Conservation (phyloP, 2,329 filamentous ascomycete genomes). For the Pseudocercospora eumusae region DNA sequence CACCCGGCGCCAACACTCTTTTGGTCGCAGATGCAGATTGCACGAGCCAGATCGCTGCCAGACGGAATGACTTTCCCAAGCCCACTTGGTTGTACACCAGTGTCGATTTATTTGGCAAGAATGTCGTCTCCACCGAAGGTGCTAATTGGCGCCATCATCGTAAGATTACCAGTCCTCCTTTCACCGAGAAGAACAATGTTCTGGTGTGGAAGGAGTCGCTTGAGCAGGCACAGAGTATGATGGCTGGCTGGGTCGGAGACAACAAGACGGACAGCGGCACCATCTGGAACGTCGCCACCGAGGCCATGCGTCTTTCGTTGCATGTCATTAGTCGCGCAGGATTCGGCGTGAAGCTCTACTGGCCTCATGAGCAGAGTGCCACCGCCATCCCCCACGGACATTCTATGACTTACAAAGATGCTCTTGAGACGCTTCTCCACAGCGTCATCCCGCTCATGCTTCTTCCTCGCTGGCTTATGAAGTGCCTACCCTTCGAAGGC, state of each 20-base stretch:
- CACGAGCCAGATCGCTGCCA: constrained; percentile 64
- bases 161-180: constrained; percentile 69
- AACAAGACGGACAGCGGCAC: constrained; percentile 48
- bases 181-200: constrained; percentile 74
- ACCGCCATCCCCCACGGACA: constrained; percentile 51
- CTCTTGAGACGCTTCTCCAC: constrained; percentile 63
- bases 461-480: constrained; percentile 59
- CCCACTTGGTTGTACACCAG: constrained; percentile 60
- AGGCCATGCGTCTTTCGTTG: constrained; percentile 65
- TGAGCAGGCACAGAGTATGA: constrained; percentile 63
- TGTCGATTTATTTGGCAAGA: constrained; percentile 68
- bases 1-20: constrained; percentile 56
- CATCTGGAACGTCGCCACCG: constrained; percentile 59
- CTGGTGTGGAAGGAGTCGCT: constrained; percentile 66
- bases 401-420: constrained; percentile 65
- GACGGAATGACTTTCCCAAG: constrained; percentile 72
- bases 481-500: constrained; percentile 54
- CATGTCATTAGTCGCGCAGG: constrained; percentile 68
- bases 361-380: constrained; percentile 58
- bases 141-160: constrained; percentile 70
- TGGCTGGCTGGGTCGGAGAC: constrained; percentile 58
- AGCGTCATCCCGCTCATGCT: constrained; percentile 64
- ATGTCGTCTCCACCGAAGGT: constrained; percentile 71
- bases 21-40: constrained; percentile 65
- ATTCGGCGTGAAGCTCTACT: constrained; percentile 62